Evolutionary conservation across 2,329 filamentous ascomycete species (phyloP), one percentile per base, ranked within the genome.

Genomic region (Colletotrichum aenigma): DNA sequence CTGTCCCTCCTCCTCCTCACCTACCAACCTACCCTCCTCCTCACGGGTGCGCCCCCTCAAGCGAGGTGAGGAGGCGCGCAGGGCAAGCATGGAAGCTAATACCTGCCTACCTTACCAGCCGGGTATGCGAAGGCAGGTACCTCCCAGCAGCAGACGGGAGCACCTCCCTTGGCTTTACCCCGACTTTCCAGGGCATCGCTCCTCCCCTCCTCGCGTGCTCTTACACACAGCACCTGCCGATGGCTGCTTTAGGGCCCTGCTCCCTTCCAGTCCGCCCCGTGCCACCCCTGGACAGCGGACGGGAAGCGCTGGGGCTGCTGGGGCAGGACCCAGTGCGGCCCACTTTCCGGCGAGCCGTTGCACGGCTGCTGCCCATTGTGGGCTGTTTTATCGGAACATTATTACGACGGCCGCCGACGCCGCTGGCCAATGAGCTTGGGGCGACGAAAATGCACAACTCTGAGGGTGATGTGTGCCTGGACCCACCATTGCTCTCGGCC

Each of bases 291-390:
- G 65, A 32, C 26, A 52, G 58, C 30, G 38, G 16, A 61, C 74
- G 74, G 74, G 74, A 73, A 69, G 74, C 74, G 66, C 70, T 67
- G 70, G 43, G 43, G 43, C 43, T 52, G 43, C 43, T 52, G 43
- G 74, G 74, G 74, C 43, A 76, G 68, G 74, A 74, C 74, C 74
- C 74, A 74, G 66, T 60, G 28, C 7, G 74, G 28, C 52, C 74
- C 74, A 76, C 74, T 52, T 76, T 69, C 70, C 74, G 70, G 74
- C 38, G 64, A 68, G 56, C 74, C 74, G 73, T 67, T 26, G 62
- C 55, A 64, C 26, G 73, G 32, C 61, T 58, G 28, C 32, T 56
- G 10, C 38, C 16, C 13, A 26, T n/a, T 32, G 55, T 75, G 73
- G 56, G 43, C 71, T 38, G 66, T 34, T 13, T 4, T 30, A 0